Percentiles rank a stretch among this genome's conserved stretches.
Conservation (phyloP, 1,284 basidiomycete genomes). For the Ustilago vetiveriae region DNA sequence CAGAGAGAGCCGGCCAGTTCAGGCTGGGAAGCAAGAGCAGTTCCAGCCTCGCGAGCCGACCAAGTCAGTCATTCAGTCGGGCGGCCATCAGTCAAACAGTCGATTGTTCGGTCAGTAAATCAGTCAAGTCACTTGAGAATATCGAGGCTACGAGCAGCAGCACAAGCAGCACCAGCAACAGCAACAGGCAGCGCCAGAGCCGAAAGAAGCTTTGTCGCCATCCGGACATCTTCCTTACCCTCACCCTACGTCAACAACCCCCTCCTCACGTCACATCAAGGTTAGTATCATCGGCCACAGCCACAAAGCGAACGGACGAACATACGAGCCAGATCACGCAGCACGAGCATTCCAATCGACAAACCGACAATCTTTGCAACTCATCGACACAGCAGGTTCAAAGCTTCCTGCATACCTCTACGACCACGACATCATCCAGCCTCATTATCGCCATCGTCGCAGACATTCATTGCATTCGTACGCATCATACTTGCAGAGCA, state of each 20-base stretch:
- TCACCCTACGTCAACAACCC: slow-evolving; percentile 45
- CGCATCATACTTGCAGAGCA: slow-evolving; percentile 9
- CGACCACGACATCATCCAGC: background rate
- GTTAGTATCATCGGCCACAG: slow-evolving; percentile 35
- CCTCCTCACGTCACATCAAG: slow-evolving; percentile 45
- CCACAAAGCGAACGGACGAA: slow-evolving; percentile 6
- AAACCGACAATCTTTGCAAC: too few species aligned
- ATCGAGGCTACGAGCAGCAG: too few species aligned
- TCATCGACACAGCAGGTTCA: too few species aligned
- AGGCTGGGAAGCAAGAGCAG: too few species aligned
- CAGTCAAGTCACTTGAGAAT: too few species aligned
- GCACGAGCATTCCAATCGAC: slow-evolving; percentile 17
- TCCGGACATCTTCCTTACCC: slow-evolving; percentile 36
- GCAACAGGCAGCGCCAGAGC: slow-evolving; percentile 12
- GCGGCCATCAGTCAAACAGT: too few species aligned
- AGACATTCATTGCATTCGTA: slow-evolving; percentile 2
- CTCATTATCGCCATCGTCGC: background rate
- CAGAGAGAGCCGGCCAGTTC: too few species aligned
- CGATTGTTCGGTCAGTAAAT: background rate
- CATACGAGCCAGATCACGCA: slow-evolving; percentile 20
- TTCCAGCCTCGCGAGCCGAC: too few species aligned
- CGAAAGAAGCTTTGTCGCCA: slow-evolving; percentile 46
- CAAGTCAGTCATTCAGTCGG: too few species aligned
- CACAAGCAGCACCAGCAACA: too few species aligned
- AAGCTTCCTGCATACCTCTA: too few species aligned